Evolutionary conservation across 2,329 filamentous ascomycete species (phyloP).

Genomic region (Colletotrichum sublineola): DNA sequence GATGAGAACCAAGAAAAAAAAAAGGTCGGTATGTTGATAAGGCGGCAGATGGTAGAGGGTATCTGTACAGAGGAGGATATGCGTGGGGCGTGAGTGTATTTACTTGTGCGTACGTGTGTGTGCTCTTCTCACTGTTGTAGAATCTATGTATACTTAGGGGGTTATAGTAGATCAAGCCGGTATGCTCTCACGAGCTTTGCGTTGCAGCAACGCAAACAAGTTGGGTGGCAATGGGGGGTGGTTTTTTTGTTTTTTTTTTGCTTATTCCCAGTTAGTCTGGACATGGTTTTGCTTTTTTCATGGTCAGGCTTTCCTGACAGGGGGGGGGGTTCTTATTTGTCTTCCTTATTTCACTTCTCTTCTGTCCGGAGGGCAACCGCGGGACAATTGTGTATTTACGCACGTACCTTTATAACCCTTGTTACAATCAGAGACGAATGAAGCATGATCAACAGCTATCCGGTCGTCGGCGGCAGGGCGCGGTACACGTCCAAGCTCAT

Average conservation of each 20-base stretch:
- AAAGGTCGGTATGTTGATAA: not conserved
- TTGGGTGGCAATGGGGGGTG: not conserved
- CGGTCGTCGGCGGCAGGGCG: not conserved
- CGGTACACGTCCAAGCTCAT: not conserved
- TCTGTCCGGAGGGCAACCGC: not conserved
- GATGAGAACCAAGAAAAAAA: slow-evolving; percentile 29
- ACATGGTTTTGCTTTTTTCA: slow-evolving; percentile 16
- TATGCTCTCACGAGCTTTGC: slow-evolving; percentile 45
- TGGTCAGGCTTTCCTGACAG: not conserved
- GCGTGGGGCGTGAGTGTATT: slow-evolving; percentile 1
- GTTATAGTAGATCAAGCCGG: slow-evolving; percentile 42
- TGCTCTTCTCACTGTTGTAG: slow-evolving; percentile 18
- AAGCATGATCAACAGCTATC: slow-evolving; percentile 1
- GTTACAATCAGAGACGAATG: slow-evolving; percentile 23
- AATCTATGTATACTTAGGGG: slow-evolving; percentile 39
- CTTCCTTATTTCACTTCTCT: not conserved
- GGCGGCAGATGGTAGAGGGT: not conserved
- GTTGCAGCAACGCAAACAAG: slow-evolving; percentile 20
- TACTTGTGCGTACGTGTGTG: not conserved
- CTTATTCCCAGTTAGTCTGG: slow-evolving; percentile 20
- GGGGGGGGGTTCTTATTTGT: not conserved
- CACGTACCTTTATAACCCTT: slow-evolving; percentile 10
- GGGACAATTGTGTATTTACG: slow-evolving; percentile 15
- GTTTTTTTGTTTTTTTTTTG: not conserved
- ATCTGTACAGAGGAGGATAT: slow-evolving; percentile 8